Base-by-base conservation (phyloP, 768 basidiomycete genomes). In the Russula sp. region DNA sequence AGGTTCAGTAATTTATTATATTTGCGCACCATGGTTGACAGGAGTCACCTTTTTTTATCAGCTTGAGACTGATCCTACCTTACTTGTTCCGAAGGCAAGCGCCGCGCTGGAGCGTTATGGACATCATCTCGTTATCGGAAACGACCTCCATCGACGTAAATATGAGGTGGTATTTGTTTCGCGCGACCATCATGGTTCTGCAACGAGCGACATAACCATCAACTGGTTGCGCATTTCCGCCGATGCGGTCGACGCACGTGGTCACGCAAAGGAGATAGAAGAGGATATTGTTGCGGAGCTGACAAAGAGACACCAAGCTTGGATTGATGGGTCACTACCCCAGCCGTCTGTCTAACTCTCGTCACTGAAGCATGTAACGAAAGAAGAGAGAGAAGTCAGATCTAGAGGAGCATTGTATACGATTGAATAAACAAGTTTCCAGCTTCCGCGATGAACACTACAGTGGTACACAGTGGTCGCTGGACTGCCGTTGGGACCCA, bases 51-150 rank as follows among this genome's bases (percentile, higher is more conserved):
- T 16, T 16, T 29, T 36, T 52, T 42, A n/a, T 29, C 68, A 98
- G 95, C 85, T 99, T 53, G 96, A 99, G 78, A 99, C 97, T 7
- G 96, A 99, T 67, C 78, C 76, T 22, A 49, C 75, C 1, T 77
- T 99, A 11, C 80, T 99, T 22, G 81, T 98, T 60, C 96, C 97
- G 35, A 99, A 99, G 77, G 87, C 95, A 0, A 81, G 85, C 16
- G 82, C 80, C 9, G 92, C 97, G 1, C 82, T 98, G 38, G 86
- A 93, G 62, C 84, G 95, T 29, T 99, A 98, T 73, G 94, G 95
- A 1, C 97, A 98, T 72, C 95, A 98, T 71, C 85, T 97, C 34
- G 97, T 99, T 56, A 92, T 99, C 64, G 97, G 93, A 20, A 99
- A 99, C 73, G 88, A 93, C 63, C 84, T 99, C n/a, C 83, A 94